Base-by-base conservation (phyloP, 306 rosid genomes). In the Oxytropis ochrocephala region DNA sequence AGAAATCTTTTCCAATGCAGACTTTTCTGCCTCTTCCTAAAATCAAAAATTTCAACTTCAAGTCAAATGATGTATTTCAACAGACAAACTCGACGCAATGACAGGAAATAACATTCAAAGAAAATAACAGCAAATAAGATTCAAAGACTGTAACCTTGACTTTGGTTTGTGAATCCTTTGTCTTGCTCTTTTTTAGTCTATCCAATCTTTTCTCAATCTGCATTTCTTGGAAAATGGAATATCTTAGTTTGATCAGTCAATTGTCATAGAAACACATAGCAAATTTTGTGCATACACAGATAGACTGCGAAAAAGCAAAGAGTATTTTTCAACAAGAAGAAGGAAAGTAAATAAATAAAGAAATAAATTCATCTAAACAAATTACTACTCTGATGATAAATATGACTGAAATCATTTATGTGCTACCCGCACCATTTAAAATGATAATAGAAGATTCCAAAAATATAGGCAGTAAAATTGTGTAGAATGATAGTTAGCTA, bases 181-280 rank as follows among this genome's bases (percentile, higher is more conserved):
- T 68, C 88, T 90, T 94, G 81, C 98, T 80, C 79, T 94, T 94
- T 82, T 90, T 94, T 72, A 94, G 88, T 78, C 85, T 94, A 55
- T 94, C 98, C 76, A 88, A 9, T 87, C 98, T 90, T 78, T 94
- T 94, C 41, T 90, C 97, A 83, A 94, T 91, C 98, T 94, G 96
- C 94, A 85, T 72, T 86, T 81, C 88, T 86, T 89, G 80, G 47
- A 62, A 74, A 79, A 72, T 32, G 24, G 74, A 75, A 80, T 72
- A 78, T 61, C 77, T 92, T 72, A 87, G 87, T 77, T 72, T 77
- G 53, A 78, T 83, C 82, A 63, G 83, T 82, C 52, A 44, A 73
- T 70, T 70, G 75, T 74, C 79, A 58, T 39, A 55, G 27, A 43
- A 66, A 54, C 41, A 21, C 11, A 24, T n/a, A 76, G 47, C 44